These are phyloP conservation scores for Fusarium buharicum DNA, from an alignment of 2,329 filamentous ascomycete genomes.

Conservation along the genomic window DNA sequence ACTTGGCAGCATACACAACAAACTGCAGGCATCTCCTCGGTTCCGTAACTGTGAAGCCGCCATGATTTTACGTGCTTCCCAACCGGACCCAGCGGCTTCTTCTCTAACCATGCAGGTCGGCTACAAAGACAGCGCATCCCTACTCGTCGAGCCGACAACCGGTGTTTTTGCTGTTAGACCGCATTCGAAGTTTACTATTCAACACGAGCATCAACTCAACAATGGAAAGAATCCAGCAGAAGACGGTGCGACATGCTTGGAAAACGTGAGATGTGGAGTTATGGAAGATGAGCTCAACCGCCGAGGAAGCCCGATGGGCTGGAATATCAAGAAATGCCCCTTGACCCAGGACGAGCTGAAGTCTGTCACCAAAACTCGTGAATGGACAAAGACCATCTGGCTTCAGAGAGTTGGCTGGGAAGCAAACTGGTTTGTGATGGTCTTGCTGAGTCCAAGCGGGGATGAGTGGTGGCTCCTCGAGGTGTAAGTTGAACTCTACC, in stretches of 20 bases:
- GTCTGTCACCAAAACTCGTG: slow-evolving; percentile 69
- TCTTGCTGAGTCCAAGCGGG: slow-evolving; percentile 75
- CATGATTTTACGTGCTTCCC: slow-evolving; percentile 67
- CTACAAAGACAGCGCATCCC: slow-evolving; percentile 64
- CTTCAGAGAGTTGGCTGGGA: slow-evolving; percentile 79
- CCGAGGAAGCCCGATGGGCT: slow-evolving; percentile 71
- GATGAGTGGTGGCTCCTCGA: slow-evolving; percentile 84
- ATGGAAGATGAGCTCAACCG: slow-evolving; percentile 70
- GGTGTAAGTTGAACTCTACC: slow-evolving; percentile 57
- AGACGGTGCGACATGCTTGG: slow-evolving; percentile 67
- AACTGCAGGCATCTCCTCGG: slow-evolving; percentile 67
- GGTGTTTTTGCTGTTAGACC: slow-evolving; percentile 80
- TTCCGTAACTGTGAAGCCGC: slow-evolving; percentile 69
- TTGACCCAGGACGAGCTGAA: slow-evolving; percentile 66
- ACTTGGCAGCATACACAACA: slow-evolving; percentile 72
- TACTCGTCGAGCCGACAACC: slow-evolving; percentile 80
- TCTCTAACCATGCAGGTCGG: slow-evolving; percentile 76
- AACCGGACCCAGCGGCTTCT: slow-evolving; percentile 72
- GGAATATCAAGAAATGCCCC: slow-evolving; percentile 64
- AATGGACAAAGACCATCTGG: slow-evolving; percentile 72
- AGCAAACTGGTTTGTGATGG: slow-evolving; percentile 75
- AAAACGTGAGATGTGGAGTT: slow-evolving; percentile 69
- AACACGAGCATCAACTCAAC: slow-evolving; percentile 74
- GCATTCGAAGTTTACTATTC: slow-evolving; percentile 63
- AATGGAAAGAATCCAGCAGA: slow-evolving; percentile 64